These are phyloP conservation scores for Penicillium angulare DNA, from an alignment of 495 filamentous ascomycete species.

Conservation along the genomic window DNA sequence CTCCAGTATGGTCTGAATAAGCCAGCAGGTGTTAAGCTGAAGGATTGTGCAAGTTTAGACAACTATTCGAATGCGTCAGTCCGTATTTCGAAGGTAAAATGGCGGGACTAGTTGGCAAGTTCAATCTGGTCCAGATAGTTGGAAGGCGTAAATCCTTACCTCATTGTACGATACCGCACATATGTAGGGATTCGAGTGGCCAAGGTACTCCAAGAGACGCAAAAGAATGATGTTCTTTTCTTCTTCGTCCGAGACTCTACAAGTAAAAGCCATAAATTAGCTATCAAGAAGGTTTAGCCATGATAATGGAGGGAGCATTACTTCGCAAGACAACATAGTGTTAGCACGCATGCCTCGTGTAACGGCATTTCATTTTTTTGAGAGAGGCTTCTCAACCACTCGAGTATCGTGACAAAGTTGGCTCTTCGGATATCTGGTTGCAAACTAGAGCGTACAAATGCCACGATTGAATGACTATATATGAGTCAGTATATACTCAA, in stretches of 20 bases:
- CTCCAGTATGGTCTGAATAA: conserved; percentile 86
- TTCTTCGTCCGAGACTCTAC: conserved; percentile 63
- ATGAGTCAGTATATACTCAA: conserved; percentile 26
- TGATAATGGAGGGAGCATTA: conserved; percentile 21
- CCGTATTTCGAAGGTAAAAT: not conserved
- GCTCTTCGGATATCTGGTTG: conserved; percentile 46
- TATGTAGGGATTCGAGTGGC: conserved; percentile 75
- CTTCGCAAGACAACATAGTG: conserved; percentile 77
- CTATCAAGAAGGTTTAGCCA: not conserved
- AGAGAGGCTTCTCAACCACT: conserved; percentile 67
- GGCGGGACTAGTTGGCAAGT: no score
- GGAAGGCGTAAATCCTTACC: conserved; percentile 39
- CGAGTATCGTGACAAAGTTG: conserved; percentile 67
- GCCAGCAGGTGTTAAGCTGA: conserved; percentile 55
- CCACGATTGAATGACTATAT: conserved; percentile 58
- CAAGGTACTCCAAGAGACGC: conserved; percentile 80
- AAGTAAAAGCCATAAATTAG: not conserved
- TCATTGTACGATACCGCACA: conserved; percentile 79
- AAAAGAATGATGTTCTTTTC: conserved; percentile 83
- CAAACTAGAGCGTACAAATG: conserved; percentile 58
- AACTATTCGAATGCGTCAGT: conserved; percentile 37
- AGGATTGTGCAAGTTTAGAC: conserved; percentile 61
- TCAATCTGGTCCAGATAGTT: no score
- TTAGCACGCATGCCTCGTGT: conserved; percentile 81
- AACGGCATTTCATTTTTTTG: conserved; percentile 59